Evolutionary conservation across 1,139 yeast species (phyloP), one percentile per base, ranked within the genome.

Genomic region (Lodderomyces parapsilosis): DNA sequence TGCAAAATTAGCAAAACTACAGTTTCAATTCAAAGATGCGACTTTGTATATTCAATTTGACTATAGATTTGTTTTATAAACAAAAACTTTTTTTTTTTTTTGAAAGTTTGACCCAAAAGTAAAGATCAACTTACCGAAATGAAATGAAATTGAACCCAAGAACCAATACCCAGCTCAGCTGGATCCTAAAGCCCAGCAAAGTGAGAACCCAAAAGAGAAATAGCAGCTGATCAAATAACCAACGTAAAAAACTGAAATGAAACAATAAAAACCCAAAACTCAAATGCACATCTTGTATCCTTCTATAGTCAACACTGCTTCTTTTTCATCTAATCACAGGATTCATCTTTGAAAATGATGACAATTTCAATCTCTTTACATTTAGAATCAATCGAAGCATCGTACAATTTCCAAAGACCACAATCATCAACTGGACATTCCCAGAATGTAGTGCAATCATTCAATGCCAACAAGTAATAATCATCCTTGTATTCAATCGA

Each of bases 401-500:
- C 47, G 19, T 44, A 44, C 19, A 44, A 18, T 19, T 44, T 44
- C 40, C 33, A 44, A 27, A 37, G 24, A 18, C 44, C 47, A 17
- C 31, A 25, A 18, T 36, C 36, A 22, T 37, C 40, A 32, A 42
- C 47, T 18, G 41, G 36, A 39, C 43, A 44, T 19, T 44, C 34
- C 44, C 44, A 47, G 42, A 47, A 47, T 8, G 17, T 36, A 9
- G 43, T 44, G 20, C 40, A 40, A 25, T 38, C 38, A 37, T 46
- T 41, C 23, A 47, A 41, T 28, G 49, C 48, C 42, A 47, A 47
- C 15, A 40, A 40, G 25, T 41, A 68, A 38, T 74, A 72, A 18
- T 43, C 43, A 28, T 44, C 39, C 17, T 36, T 19, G 23, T 41
- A 18, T 36, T 44, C 43, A 43, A 47, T 39, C 62, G 47, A 73